phyloP scores from a whole-genome alignment of 1,284 basidiomycete species.

The Cutaneotrichosporon cyanovorans region DNA sequence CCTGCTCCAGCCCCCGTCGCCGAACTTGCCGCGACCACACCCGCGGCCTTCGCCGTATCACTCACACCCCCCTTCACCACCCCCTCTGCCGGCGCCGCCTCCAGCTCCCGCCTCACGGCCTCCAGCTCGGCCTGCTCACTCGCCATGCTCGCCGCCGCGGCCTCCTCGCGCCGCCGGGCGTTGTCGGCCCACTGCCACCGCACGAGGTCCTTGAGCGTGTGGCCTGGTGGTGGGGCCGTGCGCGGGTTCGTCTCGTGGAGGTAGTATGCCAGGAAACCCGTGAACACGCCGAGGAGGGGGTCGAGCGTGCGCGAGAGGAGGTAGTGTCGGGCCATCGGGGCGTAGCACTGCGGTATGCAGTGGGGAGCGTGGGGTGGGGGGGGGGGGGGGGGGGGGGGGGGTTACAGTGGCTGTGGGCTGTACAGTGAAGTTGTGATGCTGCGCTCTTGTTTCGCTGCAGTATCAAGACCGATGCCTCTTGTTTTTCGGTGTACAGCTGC shows the following conservation, averaged over 20 bases:
- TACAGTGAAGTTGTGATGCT: no score
- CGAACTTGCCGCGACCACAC: background rate
- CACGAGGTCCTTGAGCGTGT: conserved; percentile 57
- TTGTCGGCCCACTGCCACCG: conserved; percentile 59
- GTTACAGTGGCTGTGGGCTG: background rate
- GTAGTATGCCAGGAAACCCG: conserved; percentile 69
- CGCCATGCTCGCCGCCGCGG: conserved; percentile 14
- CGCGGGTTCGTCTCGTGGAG: conserved; percentile 78
- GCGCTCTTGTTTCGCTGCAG: no score
- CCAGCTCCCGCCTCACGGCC: conserved; percentile 29
- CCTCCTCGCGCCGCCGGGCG: conserved; percentile 19
- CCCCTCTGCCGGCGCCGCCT: background rate
- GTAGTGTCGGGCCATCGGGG: conserved; percentile 35
- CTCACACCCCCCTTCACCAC: no score
- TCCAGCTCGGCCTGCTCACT: conserved; percentile 33
- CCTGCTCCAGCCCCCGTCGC: background rate
- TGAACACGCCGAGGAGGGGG: conserved; percentile 70
- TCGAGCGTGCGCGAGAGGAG: conserved; percentile 52
- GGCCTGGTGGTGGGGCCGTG: conserved; percentile 59
- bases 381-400: background rate
- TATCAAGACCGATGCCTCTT: no score
- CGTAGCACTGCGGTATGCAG: no score
- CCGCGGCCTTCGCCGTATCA: background rate
- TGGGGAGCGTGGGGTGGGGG: background rate
- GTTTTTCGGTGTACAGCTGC: background rate